Base-by-base conservation (phyloP, 1,284 basidiomycete species). In the Mycocalia duriaeana region DNA sequence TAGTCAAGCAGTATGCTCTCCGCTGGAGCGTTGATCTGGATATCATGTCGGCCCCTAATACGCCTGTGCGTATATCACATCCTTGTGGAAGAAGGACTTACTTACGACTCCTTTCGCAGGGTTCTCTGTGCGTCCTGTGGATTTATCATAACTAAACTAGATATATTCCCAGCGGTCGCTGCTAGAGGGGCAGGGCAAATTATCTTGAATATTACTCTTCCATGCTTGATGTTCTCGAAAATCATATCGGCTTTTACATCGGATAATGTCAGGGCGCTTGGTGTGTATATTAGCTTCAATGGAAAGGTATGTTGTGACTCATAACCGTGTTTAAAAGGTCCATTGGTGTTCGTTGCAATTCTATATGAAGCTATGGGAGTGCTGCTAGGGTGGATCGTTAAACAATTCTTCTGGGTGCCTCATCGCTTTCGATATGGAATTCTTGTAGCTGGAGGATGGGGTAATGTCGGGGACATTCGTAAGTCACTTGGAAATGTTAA, bases 321-420 rank as follows among this genome's bases (percentile, higher is more conserved):
- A n/a, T n/a, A n/a, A n/a, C n/a, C n/a, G n/a, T 45, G 31, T 22
- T 37, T 35, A 23, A 22, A 13, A 81, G 80, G 79, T 8, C 81
- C 80, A 2, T 67, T 84, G 16, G 58, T 79, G 28, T 64, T 81
- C 11, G 68, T 82, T 14, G 79, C 75, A 2, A 25, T 77, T 2
- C 48, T 78, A 3, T 85, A 84, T 48, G 72, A 79, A 51, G 56
- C 58, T 0, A 62, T 82, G 5, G 84, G 85, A 1, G 61, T 79
- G 2, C 13, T 67, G 1, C 65, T 85, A 8, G 80, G 81, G 0
- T 82, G 73, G 69, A 48, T 81, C 9, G 68, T 83, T 36, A 75
- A 77, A 42, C 77, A 81, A 55, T 57, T 89, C 38, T 89, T 87
- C 57, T 90, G 84, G 79, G 85, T 91, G 1, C 89, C 89, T 0